Base-by-base conservation (phyloP, 345 rosid species). In the Gossypium anomalum region DNA sequence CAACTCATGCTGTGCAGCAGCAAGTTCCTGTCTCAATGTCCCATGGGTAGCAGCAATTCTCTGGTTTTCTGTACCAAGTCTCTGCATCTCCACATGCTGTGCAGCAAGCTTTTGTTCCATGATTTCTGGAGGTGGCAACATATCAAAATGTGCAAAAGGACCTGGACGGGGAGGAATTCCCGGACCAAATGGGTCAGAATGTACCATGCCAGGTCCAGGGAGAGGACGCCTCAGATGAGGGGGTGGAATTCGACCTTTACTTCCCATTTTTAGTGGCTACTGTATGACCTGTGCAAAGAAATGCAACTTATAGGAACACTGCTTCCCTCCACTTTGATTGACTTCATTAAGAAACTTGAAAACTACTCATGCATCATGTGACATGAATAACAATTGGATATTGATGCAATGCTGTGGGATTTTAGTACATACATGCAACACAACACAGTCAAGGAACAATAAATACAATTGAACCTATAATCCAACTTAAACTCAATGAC, bases 1-100 rank as follows among this genome's bases (percentile, higher is more conserved):
- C 86, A 93, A 80, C 74, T 95, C 99, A 72, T 91, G 99, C 79
- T 95, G 97, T 0, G 99, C 92, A 7, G 92, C 90, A 52, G 91
- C 96, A 78, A 93, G 89, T 72, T 90, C 99, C 64, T 91, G 94
- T 66, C 99, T 86, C 77, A 91, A 78, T 67, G 75, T 85, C 72
- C 92, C 92, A 17, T 95, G 96, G 0, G 98, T 88, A 10, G 86
- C 85, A 69, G 90, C 97, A 29, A 95, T 91, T 77, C 99, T 84
- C 83, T 91, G 93, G 74, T 95, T 95, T 82, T 93, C 98, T 5
- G 93, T 85, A 3, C 90, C 99, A 68, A 95, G 94, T 74, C 86
- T 86, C 76, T 93, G 97, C 87, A 93, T 89, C 88, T 93, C 98
- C 76, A 79, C 83, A 48, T 91, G 94, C 55, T 95, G 99, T 14